phyloP scores from a whole-genome alignment of 2,329 filamentous ascomycete species.

The Nothopassalora personata region DNA sequence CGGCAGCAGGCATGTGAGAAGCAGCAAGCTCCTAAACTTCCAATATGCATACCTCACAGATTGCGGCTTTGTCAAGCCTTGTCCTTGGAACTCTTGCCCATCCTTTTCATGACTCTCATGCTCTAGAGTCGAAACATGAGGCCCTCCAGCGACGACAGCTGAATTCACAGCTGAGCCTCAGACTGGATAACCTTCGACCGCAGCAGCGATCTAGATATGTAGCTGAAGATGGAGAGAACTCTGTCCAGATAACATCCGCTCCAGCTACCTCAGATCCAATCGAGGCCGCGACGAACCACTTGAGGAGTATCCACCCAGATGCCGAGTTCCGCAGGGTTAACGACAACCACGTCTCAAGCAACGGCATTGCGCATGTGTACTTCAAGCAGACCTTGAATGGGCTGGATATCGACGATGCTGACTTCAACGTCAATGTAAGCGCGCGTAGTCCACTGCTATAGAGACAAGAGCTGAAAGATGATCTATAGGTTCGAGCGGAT shows the following conservation, averaged over 20 bases:
- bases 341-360: slow-evolving; percentile 52
- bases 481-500: slow-evolving; percentile 44
- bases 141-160: no score
- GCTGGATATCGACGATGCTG: slow-evolving; percentile 56
- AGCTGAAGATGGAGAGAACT: slow-evolving; percentile 6
- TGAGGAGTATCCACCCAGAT: slow-evolving; percentile 33
- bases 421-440: slow-evolving; percentile 57
- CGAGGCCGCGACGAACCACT: slow-evolving; percentile 31
- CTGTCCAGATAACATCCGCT: not conserved
- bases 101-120: slow-evolving; percentile 6
- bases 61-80: slow-evolving; percentile 10
- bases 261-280: slow-evolving; percentile 21
- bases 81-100: slow-evolving; percentile 5
- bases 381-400: slow-evolving; percentile 56
- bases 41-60: not conserved
- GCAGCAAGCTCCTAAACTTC: no score
- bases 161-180: not conserved
- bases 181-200: slow-evolving; percentile 12
- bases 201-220: slow-evolving; percentile 15
- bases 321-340: slow-evolving; percentile 47
- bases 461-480: not conserved
- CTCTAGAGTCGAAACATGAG: not conserved
- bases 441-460: slow-evolving; percentile 6
- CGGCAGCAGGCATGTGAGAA: no score
- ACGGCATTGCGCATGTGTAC: slow-evolving; percentile 54